Conservation (phyloP, 1,284 basidiomycete species). For the Melampsora americana region DNA sequence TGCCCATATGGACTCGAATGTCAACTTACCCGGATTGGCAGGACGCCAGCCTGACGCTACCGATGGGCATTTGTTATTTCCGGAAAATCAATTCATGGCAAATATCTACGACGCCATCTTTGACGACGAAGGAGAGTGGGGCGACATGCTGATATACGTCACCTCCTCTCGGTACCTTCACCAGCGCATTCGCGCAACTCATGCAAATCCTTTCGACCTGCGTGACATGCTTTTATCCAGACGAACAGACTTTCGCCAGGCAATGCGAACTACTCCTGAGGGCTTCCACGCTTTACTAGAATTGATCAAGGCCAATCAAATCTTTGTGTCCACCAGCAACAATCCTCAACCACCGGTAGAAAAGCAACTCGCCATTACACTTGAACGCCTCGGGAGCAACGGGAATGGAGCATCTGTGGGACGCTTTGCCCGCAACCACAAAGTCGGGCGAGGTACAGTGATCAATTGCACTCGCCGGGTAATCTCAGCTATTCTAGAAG, state of each 20-base stretch:
- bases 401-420: slow-evolving; percentile 21
- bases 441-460: neutral
- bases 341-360: neutral
- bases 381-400: slow-evolving; percentile 5
- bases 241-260: neutral
- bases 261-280: neutral
- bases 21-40: no score
- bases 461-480: neutral
- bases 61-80: no score
- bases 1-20: no score
- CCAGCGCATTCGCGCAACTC: neutral
- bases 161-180: neutral
- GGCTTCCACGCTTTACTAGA: neutral
- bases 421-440: neutral
- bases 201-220: neutral
- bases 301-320: neutral
- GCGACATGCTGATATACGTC: no score
- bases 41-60: no score
- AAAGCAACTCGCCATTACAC: slow-evolving; percentile 1
- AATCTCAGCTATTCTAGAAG: neutral
- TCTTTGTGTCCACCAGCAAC: neutral
- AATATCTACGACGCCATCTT: no score
- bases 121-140: no score
- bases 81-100: no score
- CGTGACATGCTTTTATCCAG: neutral